These are phyloP conservation scores for Hibiscus syriacus DNA, from an alignment of 345 rosid species.

Conservation along the genomic window DNA sequence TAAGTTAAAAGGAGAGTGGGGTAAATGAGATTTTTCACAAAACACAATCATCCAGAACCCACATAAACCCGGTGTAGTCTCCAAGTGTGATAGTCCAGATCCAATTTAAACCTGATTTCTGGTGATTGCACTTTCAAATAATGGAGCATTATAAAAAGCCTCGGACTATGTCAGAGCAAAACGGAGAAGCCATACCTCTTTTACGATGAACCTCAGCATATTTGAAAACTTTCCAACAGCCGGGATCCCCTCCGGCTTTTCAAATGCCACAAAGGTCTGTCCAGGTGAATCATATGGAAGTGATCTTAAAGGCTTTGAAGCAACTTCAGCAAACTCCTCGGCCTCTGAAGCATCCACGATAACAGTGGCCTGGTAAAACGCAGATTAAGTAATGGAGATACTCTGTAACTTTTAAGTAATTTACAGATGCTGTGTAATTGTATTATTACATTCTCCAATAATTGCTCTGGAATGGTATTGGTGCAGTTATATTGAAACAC, in stretches of 20 bases:
- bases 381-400: constrained; percentile 13
- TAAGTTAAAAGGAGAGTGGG: background rate
- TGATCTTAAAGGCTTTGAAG: constrained; percentile 63
- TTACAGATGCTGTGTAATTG: background rate
- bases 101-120: background rate
- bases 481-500: constrained; percentile 97
- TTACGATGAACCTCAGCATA: constrained; percentile 74
- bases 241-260: constrained; percentile 75
- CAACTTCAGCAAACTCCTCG: constrained; percentile 63
- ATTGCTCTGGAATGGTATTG: constrained; percentile 88
- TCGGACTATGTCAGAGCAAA: background rate
- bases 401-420: constrained; percentile 7
- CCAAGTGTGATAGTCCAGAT: background rate
- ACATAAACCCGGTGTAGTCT: background rate
- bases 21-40: background rate
- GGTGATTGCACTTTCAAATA: background rate
- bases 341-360: constrained; percentile 89
- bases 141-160: background rate
- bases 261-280: constrained; percentile 81
- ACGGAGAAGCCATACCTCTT: constrained; percentile 51
- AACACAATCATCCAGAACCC: background rate
- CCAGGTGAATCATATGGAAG: constrained; percentile 95
- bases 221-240: constrained; percentile 89
- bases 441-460: constrained; percentile 77
- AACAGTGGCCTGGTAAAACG: constrained; percentile 61